Base-by-base conservation (phyloP, 768 basidiomycete genomes). In the Pisolithus tinctorius region DNA sequence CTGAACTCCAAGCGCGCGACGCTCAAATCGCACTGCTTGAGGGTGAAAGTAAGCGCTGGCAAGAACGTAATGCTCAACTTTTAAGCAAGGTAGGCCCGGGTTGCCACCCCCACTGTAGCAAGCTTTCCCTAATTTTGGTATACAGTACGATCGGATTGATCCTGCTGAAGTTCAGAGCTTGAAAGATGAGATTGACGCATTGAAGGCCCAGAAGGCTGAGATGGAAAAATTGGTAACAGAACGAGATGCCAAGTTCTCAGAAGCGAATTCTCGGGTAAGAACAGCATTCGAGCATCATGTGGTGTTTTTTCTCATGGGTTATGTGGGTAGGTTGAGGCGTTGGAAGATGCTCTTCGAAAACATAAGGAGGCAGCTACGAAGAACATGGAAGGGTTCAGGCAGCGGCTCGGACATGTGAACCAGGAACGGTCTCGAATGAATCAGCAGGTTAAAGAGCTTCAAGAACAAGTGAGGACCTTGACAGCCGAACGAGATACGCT, bases 101-200 rank as follows among this genome's bases (percentile, higher is more conserved):
- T 7, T 37, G 13, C 17, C 42, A 1, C n/a, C 7, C 1, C 1
- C 14, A 13, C 17, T 16, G 4, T 1, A 37, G 25, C 29, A 26
- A 38, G 10, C 17, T 27, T 36, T 47, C 36, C 23, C 29, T 59
- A 23, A 47, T 52, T 36, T 29, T 26, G 0, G 20, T 53, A 3
- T 54, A 25, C 37, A 90, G 87, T 92, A 92, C 61, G 89, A 93
- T 58, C 87, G 91, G 42, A 85, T 89, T 57, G 91, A 93, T 63
- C 90, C 91, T 16, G 81, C 85, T 2, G 91, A 93, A 60, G 73
- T 93, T 36, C 87, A 91, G 60, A 74, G 78, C 6, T 74, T 93
- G 49, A 88, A 83, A 65, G 85, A 86, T 23, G 84, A 91, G 61
- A 77, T 87, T 8, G 77, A 79, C 48, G 65, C 57, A 14, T 55